Base-by-base conservation (phyloP, 106 monocot species). In the Triglochin maritima region DNA sequence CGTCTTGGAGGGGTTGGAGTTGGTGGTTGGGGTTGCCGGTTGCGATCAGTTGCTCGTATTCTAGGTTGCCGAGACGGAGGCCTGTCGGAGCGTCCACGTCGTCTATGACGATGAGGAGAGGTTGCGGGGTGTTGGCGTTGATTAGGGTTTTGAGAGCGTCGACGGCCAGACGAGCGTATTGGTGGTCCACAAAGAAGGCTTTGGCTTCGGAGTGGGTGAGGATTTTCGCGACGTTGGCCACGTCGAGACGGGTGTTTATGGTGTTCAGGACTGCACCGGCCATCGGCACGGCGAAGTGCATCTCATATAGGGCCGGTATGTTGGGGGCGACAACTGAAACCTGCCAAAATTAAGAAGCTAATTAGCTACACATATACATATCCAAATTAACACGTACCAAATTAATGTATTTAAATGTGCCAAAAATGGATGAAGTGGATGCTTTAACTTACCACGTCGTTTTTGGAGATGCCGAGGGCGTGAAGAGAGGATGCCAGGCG, bases 261-360 rank as follows among this genome's bases (percentile, higher is more conserved):
- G 87, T 62, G 83, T 90, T 87, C 16, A 90, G 77, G 55, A 94
- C 79, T 2, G 89, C 89, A 5, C 93, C 94, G 14, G 85, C 79
- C 94, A 94, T 94, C 48, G 89, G 90, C 49, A 94, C 94, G 4
- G 70, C 87, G 53, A 94, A 94, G 79, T 94, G 94, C 79, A 85
- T 77, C 72, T 94, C 90, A 58, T 84, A 87, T n/a, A 82, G 42
- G 0, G 89, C 87, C 4, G 90, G 90, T 2, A 87, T 49, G 57
- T 94, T 94, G 0, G 94, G 90, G 0, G 94, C 89, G 0, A 90
- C 64, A 4, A 94, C 81, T 0, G 94, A 94, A 0, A 94, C 43
- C 60, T 60, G 60, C 42, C 4, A 13, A 7, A 3, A 44, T 60
- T 17, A 9, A 41, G 16, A 15, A 60, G 42, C 42, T 60, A 60